Evolutionary conservation across 2,329 filamentous ascomycete genomes (phyloP).

Genomic region (Waltergamsia citrina): DNA sequence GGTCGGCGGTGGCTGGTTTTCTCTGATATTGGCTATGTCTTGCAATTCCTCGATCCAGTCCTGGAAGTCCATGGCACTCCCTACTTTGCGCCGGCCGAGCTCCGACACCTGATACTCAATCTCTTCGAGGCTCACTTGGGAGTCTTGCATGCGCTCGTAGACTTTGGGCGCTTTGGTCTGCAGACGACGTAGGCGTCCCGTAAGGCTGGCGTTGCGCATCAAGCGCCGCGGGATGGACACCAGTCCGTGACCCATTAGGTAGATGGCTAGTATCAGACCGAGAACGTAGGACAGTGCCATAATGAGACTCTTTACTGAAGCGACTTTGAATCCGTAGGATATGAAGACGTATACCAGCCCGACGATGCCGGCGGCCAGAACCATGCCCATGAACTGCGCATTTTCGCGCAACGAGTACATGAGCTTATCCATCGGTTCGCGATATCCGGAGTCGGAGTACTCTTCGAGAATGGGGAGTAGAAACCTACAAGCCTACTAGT

Average conservation of each 20-base stretch:
- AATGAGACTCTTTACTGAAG: conserved; percentile 69
- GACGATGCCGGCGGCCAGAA: conserved; percentile 59
- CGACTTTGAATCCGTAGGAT: conserved; percentile 62
- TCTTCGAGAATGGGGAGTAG: conserved; percentile 90
- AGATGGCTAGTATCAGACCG: conserved; percentile 85
- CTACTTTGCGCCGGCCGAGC: conserved; percentile 71
- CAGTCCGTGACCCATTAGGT: conserved; percentile 93
- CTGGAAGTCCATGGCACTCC: conserved; percentile 63
- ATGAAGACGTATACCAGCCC: conserved; percentile 79
- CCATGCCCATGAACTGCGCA: conserved; percentile 77
- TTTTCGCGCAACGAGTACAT: conserved; percentile 81
- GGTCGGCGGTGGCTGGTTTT: conserved; percentile 39
- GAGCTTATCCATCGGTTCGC: conserved; percentile 72
- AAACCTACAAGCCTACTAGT: conserved; percentile 42
- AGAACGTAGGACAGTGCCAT: conserved; percentile 95
- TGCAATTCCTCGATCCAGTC: conserved; percentile 96
- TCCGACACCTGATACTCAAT: conserved; percentile 74
- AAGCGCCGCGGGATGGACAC: conserved; percentile 81
- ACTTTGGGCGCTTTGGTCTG: conserved; percentile 72
- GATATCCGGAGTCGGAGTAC: conserved; percentile 89
- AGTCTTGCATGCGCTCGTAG: conserved; percentile 82
- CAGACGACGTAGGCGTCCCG: conserved; percentile 61
- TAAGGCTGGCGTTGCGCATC: conserved; percentile 70
- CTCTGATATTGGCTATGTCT: conserved; percentile 64
- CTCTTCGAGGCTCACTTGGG: conserved; percentile 68